These are phyloP conservation scores for Castanea crenata DNA, from an alignment of 306 rosid species.

Conservation along the genomic window DNA sequence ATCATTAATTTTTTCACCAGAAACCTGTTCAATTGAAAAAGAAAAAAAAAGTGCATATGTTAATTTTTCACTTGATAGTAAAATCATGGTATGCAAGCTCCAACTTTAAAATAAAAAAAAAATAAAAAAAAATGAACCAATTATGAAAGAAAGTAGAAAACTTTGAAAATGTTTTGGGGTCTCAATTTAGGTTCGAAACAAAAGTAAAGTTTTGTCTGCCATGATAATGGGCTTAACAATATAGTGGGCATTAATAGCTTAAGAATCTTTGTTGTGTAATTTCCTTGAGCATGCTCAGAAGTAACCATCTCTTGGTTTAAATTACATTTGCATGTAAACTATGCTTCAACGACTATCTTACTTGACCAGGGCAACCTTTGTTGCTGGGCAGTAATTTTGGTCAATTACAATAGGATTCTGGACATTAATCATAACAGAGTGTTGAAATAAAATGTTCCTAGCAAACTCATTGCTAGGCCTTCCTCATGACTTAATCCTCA, in stretches of 20 bases:
- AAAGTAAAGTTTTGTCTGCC: no score
- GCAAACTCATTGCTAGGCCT: slow-evolving; percentile 49
- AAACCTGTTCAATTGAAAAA: background rate
- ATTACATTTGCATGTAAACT: no score
- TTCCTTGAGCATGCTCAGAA: background rate
- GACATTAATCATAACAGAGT: slow-evolving; percentile 36
- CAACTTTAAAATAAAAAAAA: no score
- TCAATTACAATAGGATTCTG: slow-evolving; percentile 50
- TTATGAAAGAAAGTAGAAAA: no score
- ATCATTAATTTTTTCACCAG: slow-evolving; percentile 28
- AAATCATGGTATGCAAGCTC: no score
- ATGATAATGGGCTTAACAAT: no score
- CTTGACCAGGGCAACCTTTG: slow-evolving; percentile 39
- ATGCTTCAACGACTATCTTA: background rate
- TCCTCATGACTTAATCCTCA: slow-evolving; percentile 58
- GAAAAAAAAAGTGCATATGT: background rate
- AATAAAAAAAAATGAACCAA: no score
- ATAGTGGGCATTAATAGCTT: no score
- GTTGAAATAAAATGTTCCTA: slow-evolving; percentile 35
- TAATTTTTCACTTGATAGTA: no score
- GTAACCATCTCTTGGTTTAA: no score
- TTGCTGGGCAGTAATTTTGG: slow-evolving; percentile 51
- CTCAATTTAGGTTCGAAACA: no score
- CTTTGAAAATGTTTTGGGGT: no score
- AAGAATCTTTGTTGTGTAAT: background rate